Evolutionary conservation across 2,329 filamentous ascomycete species (phyloP), one percentile per base, ranked within the genome.

Genomic region (Colletotrichum viniferum): DNA sequence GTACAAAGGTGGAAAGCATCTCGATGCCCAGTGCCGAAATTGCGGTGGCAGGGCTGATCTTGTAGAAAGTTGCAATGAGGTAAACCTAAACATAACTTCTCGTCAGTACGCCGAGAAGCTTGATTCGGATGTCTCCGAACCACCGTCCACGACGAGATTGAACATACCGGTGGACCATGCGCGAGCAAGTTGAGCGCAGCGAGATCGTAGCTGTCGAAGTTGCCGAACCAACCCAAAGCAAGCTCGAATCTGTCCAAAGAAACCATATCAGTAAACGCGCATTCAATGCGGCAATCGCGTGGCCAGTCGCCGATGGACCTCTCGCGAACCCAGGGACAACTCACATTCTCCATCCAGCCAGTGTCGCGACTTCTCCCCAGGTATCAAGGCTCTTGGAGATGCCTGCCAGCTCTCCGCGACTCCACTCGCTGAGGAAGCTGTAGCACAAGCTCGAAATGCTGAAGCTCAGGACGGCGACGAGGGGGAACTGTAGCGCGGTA

Each of bases 51-150:
- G 90, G 86, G 30, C 90, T 89, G 78, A 97, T 89, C 43, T 88
- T 85, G 89, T 97, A 98, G 87, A 97, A 98, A 68, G 92, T 92
- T 34, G 89, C 88, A 32, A 98, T 88, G 58, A 98, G 92, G 81
- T 94, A 94, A 77, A 94, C 91, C 91, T 93, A 78, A 43, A 55
- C 13, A 74, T 62, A 18, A 34, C 24, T 5, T 24, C 16, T 18
- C 26, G 14, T 77, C 61, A 77, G 72, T n/a, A 62, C 26, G 13
- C 14, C n/a, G 14, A 14, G 9, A 8, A 14, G 16, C 21, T 28
- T 32, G 69, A 28, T 18, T 32, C 28, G 34, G 32, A 7, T 21
- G 30, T 36, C 38, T 30, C 18, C 38, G 7, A 21, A 52, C 10
- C 18, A 13, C n/a, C 10, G 43, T 52, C 43, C 43, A 52, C n/a